These are phyloP conservation scores for Mortierella sp. DNA, from an alignment of 371 early-diverging fungal genomes.

Conservation along the genomic window DNA sequence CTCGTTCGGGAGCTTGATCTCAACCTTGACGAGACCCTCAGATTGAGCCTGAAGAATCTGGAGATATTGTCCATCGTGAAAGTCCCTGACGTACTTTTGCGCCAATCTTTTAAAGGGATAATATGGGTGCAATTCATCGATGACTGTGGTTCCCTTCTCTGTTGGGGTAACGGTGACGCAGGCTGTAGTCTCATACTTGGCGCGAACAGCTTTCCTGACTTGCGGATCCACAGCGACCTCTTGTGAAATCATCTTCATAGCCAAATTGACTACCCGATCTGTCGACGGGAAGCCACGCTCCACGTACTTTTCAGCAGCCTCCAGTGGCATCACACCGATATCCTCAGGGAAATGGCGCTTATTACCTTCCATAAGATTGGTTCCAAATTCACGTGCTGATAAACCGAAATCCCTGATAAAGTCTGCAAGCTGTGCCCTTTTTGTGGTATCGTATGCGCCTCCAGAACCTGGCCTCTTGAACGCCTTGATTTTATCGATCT, in stretches of 20 bases:
- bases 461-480: conserved; percentile 61
- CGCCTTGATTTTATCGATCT: conserved; percentile 68
- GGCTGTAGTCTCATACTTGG: conserved; percentile 76
- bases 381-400: conserved; percentile 74
- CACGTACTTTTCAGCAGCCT: conserved; percentile 73
- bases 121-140: conserved; percentile 86
- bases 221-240: conserved; percentile 88
- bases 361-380: conserved; percentile 68
- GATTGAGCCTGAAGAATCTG: conserved; percentile 82
- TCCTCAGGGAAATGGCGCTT: conserved; percentile 73
- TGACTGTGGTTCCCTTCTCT: conserved; percentile 79
- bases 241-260: conserved; percentile 78
- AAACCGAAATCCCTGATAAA: conserved; percentile 73
- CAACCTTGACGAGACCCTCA: conserved; percentile 79
- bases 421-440: conserved; percentile 64
- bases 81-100: conserved; percentile 80
- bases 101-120: conserved; percentile 89
- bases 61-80: conserved; percentile 82
- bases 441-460: conserved; percentile 68
- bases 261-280: conserved; percentile 73
- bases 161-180: conserved; percentile 87
- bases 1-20: conserved; percentile 74
- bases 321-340: conserved; percentile 63
- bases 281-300: conserved; percentile 66
- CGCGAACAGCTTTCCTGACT: conserved; percentile 85